Evolutionary conservation across 2,329 filamentous ascomycete species (phyloP), one percentile per base, ranked within the genome.

Genomic region (Xenosphaeropsis pyriputrescens): DNA sequence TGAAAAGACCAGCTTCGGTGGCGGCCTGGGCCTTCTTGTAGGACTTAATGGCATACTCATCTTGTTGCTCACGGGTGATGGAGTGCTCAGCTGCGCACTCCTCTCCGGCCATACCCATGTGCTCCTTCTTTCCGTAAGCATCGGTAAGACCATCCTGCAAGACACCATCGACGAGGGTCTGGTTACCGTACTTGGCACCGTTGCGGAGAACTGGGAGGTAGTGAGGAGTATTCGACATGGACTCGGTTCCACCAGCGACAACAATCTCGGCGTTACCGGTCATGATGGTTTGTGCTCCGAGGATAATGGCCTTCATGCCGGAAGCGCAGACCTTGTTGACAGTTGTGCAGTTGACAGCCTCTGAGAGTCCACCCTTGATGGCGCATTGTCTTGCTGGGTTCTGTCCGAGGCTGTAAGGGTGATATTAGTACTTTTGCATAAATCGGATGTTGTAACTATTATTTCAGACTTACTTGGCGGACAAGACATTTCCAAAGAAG

Each of bases 261-360:
- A 98, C 78, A 47, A 95, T 79, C 50, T 85, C 79, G 47, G 89
- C 89, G 57, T 85, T 94, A 50, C 91, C 89, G 38, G 88, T 93
- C 60, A 96, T 86, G 67, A 98, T 98, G 52, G 89, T 95, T 64
- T 96, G 91, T 37, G 89, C 85, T 50, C 83, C 91, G 43, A 98
- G 72, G 48, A 94, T 85, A 56, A 98, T 80, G 50, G 91, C 85
- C 70, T 98, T 98, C 58, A 95, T 68, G 33, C 81, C 79, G 8
- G 88, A 95, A 46, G 91, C 91, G 72, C 91, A 98, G 58, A 98
- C 91, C 70, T 98, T 98, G 79, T 98, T 98, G 56, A 98, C 75
- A 37, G 88, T 93, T 34, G 91, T 98, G 64, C 80, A 83, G 50
- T 93, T 74, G 46, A 82, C 83, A 39, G 72, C 71, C 46, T 93